phyloP scores from a whole-genome alignment of 2,329 filamentous ascomycete genomes.

The Beauveria sp. region DNA sequence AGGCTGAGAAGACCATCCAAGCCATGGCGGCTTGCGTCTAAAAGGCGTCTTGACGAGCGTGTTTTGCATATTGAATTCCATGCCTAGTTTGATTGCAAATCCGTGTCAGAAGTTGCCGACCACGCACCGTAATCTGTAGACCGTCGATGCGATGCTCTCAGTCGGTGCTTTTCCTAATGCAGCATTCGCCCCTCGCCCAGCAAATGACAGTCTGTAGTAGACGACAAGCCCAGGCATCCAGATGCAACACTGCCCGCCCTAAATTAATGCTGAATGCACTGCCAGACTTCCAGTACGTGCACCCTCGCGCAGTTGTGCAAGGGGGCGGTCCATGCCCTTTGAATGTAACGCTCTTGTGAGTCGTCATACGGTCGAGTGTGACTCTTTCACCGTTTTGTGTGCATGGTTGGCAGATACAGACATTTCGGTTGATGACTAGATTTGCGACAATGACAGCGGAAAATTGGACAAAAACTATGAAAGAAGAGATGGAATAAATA shows the following conservation, averaged over 20 bases:
- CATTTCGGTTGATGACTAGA: too few species aligned
- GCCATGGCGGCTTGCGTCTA: not conserved
- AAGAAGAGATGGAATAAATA: too few species aligned
- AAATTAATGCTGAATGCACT: not conserved
- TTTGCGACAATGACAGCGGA: too few species aligned
- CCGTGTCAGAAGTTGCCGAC: not conserved
- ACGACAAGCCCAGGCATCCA: not conserved
- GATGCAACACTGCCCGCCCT: not conserved
- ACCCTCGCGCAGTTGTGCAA: not conserved
- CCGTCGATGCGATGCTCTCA: not conserved
- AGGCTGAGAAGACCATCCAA: not conserved
- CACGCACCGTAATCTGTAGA: not conserved
- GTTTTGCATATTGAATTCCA: too few species aligned
- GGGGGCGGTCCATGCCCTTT: too few species aligned
- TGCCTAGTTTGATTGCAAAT: too few species aligned
- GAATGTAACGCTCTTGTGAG: not conserved
- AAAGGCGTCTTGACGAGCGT: not conserved
- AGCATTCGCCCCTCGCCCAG: not conserved
- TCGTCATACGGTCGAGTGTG: not conserved
- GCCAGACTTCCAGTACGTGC: not conserved
- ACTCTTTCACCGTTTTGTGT: not conserved
- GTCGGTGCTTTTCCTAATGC: not conserved
- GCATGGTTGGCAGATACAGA: too few species aligned
- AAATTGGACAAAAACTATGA: too few species aligned
- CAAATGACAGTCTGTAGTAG: conserved; percentile 1